Conservation (phyloP, 768 basidiomycete species). For the Tricholoma bakamatsutake region DNA sequence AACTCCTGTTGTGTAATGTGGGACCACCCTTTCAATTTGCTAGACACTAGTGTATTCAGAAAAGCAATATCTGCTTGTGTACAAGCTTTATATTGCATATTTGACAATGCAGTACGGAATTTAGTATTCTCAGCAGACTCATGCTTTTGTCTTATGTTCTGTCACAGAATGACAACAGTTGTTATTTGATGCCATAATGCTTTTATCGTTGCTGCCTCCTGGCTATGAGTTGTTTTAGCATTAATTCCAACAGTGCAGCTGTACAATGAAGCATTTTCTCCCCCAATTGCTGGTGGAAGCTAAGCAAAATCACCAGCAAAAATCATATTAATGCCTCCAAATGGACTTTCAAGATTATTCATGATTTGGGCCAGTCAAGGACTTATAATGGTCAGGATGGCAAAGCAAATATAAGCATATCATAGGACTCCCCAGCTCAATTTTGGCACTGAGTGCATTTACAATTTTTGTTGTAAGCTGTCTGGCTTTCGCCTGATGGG, state of each 20-base stretch:
- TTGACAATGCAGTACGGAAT: no score
- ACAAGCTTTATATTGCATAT: constrained; percentile 28
- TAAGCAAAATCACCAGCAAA: constrained; percentile 45
- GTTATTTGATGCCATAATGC: constrained; percentile 25
- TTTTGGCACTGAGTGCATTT: constrained; percentile 20
- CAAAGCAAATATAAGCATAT: constrained; percentile 24
- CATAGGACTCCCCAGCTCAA: constrained; percentile 29
- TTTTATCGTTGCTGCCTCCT: constrained; percentile 20
- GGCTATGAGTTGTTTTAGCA: background rate
- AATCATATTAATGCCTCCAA: constrained; percentile 37
- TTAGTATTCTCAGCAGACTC: background rate
- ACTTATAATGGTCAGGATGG: constrained; percentile 28
- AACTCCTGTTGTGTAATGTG: constrained; percentile 14
- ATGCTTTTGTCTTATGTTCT: no score
- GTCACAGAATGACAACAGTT: constrained; percentile 17
- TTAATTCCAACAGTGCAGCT: constrained; percentile 10
- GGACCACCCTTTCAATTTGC: no score
- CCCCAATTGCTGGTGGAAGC: constrained; percentile 26
- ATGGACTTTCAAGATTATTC: constrained; percentile 14
- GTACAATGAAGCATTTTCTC: constrained; percentile 17
- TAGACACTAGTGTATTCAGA: no score
- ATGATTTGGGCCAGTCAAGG: constrained; percentile 15
- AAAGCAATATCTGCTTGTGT: constrained; percentile 23
- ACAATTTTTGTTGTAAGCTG: constrained; percentile 21
- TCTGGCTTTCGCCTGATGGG: constrained; percentile 9